Base-by-base conservation (phyloP, 345 rosid species). In the Bruguiera sexangula region DNA sequence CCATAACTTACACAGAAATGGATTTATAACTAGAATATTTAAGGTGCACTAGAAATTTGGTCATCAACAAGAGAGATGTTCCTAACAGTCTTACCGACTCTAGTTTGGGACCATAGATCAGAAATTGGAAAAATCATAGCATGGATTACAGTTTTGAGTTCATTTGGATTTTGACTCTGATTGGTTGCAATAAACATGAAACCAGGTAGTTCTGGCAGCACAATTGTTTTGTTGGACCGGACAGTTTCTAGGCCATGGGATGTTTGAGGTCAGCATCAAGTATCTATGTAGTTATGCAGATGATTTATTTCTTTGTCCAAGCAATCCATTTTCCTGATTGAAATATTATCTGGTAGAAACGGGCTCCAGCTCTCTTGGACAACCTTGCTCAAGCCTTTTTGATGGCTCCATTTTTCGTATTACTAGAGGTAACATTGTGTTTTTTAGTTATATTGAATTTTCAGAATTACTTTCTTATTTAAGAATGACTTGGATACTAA, bases 321-420 rank as follows among this genome's bases (percentile, higher is more conserved):
- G 11, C 43, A 7, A 29, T 20, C 10, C 43, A 29, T 52, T 10
- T 36, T 72, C 9, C 37, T 37, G 1, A 1, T 58, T 10, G 26
- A 59, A 52, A 16, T 34, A 27, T 60, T 66, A 37, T 57, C 65
- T 52, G 34, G 50, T 61, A 94, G 98, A 87, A 83, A 82, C 93
- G 98, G 19, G 93, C 97, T 52, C 96, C 97, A 0, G 96, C 97
- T 22, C 81, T 93, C 66, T 61, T 91, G 71, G 97, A 91, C 79
- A 89, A 91, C 77, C 81, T 94, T 69, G 51, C 62, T 20, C 97
- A 88, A 70, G 97, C 98, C 60, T 70, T 91, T 67, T 71, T 89
- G 20, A 89, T 83, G 86, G 97, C 98, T 76, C 98, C 97, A 30
- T 91, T 88, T 83, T 91, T 89, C n/a, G 98, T 91, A 13, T 69